These are phyloP conservation scores for Mycena chlorophos DNA, from an alignment of 768 basidiomycete genomes.

Conservation along the genomic window DNA sequence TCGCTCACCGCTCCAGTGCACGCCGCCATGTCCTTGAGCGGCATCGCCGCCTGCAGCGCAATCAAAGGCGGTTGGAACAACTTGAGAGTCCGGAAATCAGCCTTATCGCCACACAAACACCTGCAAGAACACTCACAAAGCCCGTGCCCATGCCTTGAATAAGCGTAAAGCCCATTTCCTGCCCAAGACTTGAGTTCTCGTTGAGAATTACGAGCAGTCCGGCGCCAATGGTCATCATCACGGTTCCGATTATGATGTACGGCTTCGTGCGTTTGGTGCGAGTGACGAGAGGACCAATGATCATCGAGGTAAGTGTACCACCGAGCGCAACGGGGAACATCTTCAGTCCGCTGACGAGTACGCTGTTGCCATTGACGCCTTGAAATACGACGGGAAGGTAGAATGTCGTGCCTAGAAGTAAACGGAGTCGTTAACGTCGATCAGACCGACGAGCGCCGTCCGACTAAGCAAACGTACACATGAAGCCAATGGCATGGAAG, in stretches of 20 bases:
- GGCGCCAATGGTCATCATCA: constrained; percentile 31
- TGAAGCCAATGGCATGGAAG: constrained; percentile 9
- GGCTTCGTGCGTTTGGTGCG: constrained; percentile 31
- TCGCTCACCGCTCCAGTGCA: constrained; percentile 10
- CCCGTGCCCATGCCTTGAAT: constrained; percentile 12
- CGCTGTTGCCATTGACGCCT: constrained; percentile 29
- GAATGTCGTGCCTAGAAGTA: constrained; percentile 8
- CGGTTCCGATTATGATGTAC: constrained; percentile 29
- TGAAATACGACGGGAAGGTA: constrained; percentile 41
- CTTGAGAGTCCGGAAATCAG: background rate
- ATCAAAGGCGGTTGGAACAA: constrained; percentile 14
- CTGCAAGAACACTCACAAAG: background rate
- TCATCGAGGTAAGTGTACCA: constrained; percentile 32
- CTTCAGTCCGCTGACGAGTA: constrained; percentile 30
- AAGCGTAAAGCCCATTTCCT: constrained; percentile 10
- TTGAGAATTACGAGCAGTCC: constrained; percentile 30
- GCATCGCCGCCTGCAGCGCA: constrained; percentile 16
- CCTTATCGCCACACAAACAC: background rate
- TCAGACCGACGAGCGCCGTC: background rate
- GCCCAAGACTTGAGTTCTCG: constrained; percentile 17
- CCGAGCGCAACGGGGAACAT: constrained; percentile 29
- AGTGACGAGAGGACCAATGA: constrained; percentile 31
- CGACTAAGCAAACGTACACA: constrained; percentile 1
- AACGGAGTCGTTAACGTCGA: background rate
- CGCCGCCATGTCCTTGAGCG: constrained; percentile 12